These are phyloP conservation scores for Periglandula ipomoeae DNA, from an alignment of 2,329 filamentous ascomycete species.

Conservation along the genomic window DNA sequence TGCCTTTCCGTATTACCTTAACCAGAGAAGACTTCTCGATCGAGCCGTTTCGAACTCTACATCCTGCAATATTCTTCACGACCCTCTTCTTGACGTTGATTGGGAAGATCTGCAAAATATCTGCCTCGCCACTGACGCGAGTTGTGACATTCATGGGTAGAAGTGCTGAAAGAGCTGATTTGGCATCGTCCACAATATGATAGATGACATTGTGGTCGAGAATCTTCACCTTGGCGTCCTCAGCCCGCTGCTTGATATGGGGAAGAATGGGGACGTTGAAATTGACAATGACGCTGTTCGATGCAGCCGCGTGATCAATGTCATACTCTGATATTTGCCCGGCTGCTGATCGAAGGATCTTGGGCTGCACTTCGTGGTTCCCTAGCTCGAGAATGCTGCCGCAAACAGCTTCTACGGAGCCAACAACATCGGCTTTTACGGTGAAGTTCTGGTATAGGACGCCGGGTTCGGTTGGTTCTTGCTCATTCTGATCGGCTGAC, in stretches of 20 bases:
- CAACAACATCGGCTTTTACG: slow-evolving; percentile 86
- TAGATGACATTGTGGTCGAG: slow-evolving; percentile 85
- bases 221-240: slow-evolving; percentile 62
- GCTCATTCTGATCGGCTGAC: slow-evolving; percentile 24
- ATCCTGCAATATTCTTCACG: slow-evolving; percentile 73
- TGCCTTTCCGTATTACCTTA: slow-evolving; percentile 60
- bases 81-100: slow-evolving; percentile 68
- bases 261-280: slow-evolving; percentile 71
- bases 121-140: slow-evolving; percentile 78
- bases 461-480: slow-evolving; percentile 28
- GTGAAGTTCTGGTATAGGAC: slow-evolving; percentile 64
- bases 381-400: slow-evolving; percentile 70
- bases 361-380: slow-evolving; percentile 72
- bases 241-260: slow-evolving; percentile 60
- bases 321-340: slow-evolving; percentile 79
- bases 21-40: slow-evolving; percentile 57
- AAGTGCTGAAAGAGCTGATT: slow-evolving; percentile 56
- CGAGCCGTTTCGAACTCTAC: slow-evolving; percentile 73
- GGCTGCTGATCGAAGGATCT: slow-evolving; percentile 67
- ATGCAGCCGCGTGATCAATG: slow-evolving; percentile 74
- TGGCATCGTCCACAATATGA: slow-evolving; percentile 65
- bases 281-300: slow-evolving; percentile 68
- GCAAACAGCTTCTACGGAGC: slow-evolving; percentile 84
- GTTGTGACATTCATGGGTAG: slow-evolving; percentile 58
- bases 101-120: slow-evolving; percentile 72